A percentile compares a stretch with the other conserved stretches of the same genome.
Conservation (phyloP, 768 basidiomycete genomes). For the Hypholoma sublateritium region DNA sequence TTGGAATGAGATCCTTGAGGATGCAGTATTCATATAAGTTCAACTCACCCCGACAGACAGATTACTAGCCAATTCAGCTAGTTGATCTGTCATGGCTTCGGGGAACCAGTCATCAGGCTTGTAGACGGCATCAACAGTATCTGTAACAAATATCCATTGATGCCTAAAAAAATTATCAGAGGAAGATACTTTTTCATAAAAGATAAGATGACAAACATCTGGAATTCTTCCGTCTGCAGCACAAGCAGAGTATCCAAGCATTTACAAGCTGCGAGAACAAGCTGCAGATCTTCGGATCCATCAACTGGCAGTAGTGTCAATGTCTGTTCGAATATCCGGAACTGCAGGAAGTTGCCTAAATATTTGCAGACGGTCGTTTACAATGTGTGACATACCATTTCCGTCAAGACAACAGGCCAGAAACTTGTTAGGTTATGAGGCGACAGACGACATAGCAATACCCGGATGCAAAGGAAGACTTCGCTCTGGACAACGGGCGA, state of each 20-base stretch:
- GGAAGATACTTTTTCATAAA: neutral
- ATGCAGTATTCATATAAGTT: neutral
- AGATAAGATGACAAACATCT: constrained; percentile 60
- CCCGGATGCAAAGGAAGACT: constrained; percentile 91
- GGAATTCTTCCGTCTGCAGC: constrained; percentile 95
- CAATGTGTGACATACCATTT: constrained; percentile 57
- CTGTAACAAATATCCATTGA: constrained; percentile 98
- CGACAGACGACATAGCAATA: constrained; percentile 86
- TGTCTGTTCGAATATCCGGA: constrained; percentile 86
- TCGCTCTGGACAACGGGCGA: constrained; percentile 90
- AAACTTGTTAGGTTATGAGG: constrained; percentile 91
- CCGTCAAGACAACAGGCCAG: constrained; percentile 94
- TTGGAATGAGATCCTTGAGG: constrained; percentile 1
- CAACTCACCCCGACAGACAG: constrained; percentile 48
- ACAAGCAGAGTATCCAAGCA: constrained; percentile 91
- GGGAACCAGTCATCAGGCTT: constrained; percentile 82
- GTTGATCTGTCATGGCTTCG: constrained; percentile 86
- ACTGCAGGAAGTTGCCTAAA: constrained; percentile 41
- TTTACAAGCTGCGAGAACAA: constrained; percentile 89
- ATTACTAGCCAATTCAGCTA: constrained; percentile 79
- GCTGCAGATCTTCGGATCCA: constrained; percentile 79
- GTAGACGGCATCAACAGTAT: constrained; percentile 94
- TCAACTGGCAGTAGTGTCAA: constrained; percentile 72
- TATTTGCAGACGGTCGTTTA: neutral
- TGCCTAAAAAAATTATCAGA: constrained; percentile 48